Percentiles rank a stretch among this genome's conserved stretches.
Evolutionary conservation across 1,284 basidiomycete species (phyloP).

Genomic region (Tilletia walkeri): DNA sequence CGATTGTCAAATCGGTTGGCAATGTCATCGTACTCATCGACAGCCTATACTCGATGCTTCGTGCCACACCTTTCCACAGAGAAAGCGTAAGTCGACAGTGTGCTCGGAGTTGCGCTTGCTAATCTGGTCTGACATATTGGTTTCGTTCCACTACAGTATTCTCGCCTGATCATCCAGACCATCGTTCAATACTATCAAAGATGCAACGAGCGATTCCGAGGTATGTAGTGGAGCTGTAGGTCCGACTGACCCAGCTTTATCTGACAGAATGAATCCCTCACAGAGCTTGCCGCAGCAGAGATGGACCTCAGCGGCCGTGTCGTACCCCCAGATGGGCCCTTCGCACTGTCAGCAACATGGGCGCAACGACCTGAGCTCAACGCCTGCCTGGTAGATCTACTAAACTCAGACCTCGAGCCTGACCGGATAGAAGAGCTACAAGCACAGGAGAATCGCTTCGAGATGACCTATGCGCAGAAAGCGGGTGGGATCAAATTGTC

Average conservation of each 20-base stretch:
- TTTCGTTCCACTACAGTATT: constrained; percentile 58
- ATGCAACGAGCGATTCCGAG: constrained; percentile 82
- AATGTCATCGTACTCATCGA: constrained; percentile 87
- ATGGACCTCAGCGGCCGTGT: not conserved
- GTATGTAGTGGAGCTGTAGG: constrained; percentile 29
- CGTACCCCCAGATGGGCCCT: constrained; percentile 10
- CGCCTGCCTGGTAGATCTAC: constrained; percentile 67
- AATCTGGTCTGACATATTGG: not conserved
- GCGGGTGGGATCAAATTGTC: constrained; percentile 28
- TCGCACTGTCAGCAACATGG: constrained; percentile 41
- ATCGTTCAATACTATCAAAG: constrained; percentile 95
- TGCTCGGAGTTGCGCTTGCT: not conserved
- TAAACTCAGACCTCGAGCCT: constrained; percentile 35
- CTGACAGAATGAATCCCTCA: not conserved
- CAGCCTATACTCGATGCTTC: constrained; percentile 86
- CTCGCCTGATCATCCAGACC: constrained; percentile 88
- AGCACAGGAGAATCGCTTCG: constrained; percentile 33
- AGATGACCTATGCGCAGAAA: constrained; percentile 26
- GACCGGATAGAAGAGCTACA: constrained; percentile 29
- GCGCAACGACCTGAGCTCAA: constrained; percentile 67
- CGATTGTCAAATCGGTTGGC: constrained; percentile 79
- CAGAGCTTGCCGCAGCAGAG: constrained; percentile 17
- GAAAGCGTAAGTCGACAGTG: constrained; percentile 63
- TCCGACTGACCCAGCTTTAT: not conserved
- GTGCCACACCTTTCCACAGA: constrained; percentile 89